Evolutionary conservation across 257 asterid species (phyloP), one percentile per base, ranked within the genome.

Genomic region (Salvia miltiorrhiza): DNA sequence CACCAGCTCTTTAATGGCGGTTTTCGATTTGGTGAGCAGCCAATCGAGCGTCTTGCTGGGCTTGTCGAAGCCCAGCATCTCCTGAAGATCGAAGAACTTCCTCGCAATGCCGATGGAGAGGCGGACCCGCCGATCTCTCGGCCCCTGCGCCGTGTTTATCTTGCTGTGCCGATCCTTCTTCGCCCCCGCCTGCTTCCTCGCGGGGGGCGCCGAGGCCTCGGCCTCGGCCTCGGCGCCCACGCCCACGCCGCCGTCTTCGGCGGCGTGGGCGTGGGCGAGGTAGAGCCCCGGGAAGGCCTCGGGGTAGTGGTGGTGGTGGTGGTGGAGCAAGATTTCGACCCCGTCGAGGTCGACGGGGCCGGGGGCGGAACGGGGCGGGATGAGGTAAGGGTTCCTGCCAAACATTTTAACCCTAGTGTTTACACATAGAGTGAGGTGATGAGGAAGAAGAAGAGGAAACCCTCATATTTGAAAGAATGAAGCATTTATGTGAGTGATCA

Each of bases 41-140:
- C 98, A 93, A 54, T 86, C 97, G 3, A 93, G 89, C 78, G 98
- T 93, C 75, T 86, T 86, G 84, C 98, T 93, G 1, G 97, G 93
- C 75, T 85, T 93, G 72, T 88, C 96, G 26, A 79, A 85, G 41
- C 93, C 95, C 50, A 93, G 80, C 77, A 77, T 80, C 54, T 90
- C 97, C 80, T 92, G 98, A 33, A 92, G 94, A 59, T 89, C 97
- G 59, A 92, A 92, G 83, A 93, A 93, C 84, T 83, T 86, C 2
- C 91, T 73, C 1, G 97, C 97, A 69, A 90, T 83, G 75, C 82
- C 90, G 12, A 88, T 88, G n/a, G 97, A 93, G 13, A 93, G 84
- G 62, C 98, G 71, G 5, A 93, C 95, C 28, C 98, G 74, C 74
- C 98, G 76, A 47, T 93, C 97, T 50, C 98, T 79, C 1, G 86